phyloP scores from a whole-genome alignment of 345 rosid species.

The Bretschneidera sinensis region DNA sequence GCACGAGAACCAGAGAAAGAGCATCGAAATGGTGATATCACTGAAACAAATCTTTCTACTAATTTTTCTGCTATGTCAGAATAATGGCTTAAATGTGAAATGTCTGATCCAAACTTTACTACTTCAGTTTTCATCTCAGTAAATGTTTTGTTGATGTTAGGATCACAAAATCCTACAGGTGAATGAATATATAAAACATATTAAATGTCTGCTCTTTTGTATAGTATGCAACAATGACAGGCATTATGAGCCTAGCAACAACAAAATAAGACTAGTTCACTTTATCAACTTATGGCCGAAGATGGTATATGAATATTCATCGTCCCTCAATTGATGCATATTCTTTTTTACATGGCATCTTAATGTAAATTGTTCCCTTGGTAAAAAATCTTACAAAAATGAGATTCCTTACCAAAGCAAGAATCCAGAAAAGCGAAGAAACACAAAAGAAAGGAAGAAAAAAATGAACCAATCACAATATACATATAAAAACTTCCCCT shows the following conservation, averaged over 20 bases:
- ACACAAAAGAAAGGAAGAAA: too few relatives aligned
- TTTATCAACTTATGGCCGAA: not conserved
- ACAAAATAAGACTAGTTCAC: slow-evolving; percentile 1
- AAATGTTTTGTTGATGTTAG: slow-evolving; percentile 26
- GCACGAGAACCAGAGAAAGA: slow-evolving; percentile 76
- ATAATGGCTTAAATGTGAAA: slow-evolving; percentile 62
- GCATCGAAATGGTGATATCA: slow-evolving; percentile 60
- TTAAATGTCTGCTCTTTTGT: not conserved
- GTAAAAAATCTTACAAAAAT: too few relatives aligned
- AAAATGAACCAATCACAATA: too few relatives aligned
- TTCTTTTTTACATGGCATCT: too few relatives aligned
- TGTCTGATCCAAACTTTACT: slow-evolving; percentile 71
- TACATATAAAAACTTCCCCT: too few relatives aligned
- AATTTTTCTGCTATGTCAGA: slow-evolving; percentile 82
- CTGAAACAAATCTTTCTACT: slow-evolving; percentile 67
- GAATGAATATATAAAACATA: not conserved
- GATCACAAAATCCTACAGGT: slow-evolving; percentile 25
- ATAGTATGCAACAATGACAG: slow-evolving; percentile 1
- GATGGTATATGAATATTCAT: not conserved
- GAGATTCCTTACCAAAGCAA: too few relatives aligned
- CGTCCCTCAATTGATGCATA: not conserved
- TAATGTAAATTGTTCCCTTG: too few relatives aligned
- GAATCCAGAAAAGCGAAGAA: too few relatives aligned
- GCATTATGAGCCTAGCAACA: not conserved
- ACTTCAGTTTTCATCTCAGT: slow-evolving; percentile 21